These are phyloP conservation scores for Pyrenophora tritici-repentis DNA, from an alignment of 2,329 filamentous ascomycete genomes.

Conservation along the genomic window DNA sequence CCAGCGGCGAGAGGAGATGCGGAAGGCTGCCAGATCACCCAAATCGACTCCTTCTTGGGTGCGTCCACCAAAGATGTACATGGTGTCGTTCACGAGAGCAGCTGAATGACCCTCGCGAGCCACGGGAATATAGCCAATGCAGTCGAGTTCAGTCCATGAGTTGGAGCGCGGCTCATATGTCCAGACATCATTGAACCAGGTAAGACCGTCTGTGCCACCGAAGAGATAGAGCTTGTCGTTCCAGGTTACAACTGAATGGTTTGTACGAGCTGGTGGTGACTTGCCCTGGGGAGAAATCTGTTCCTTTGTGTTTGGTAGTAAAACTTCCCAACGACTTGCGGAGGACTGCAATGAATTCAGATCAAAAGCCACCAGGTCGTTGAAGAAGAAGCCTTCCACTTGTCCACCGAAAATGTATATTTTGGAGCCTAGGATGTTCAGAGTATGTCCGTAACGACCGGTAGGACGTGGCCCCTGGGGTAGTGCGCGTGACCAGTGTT, in stretches of 20 bases:
- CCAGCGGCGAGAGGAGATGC: conserved; percentile 84
- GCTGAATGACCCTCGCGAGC: conserved; percentile 94
- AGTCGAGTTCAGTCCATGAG: conserved; percentile 86
- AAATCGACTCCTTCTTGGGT: conserved; percentile 92
- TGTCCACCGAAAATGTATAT: conserved; percentile 98
- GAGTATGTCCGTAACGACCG: conserved; percentile 91
- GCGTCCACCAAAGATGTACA: conserved; percentile 98
- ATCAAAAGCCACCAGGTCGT: conserved; percentile 93
- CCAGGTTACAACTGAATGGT: conserved; percentile 89
- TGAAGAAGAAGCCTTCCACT: conserved; percentile 97
- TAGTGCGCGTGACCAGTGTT: conserved; percentile 95
- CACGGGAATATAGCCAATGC: conserved; percentile 95
- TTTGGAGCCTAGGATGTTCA: conserved; percentile 96
- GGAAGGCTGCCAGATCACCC: conserved; percentile 87
- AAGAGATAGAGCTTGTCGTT: conserved; percentile 97
- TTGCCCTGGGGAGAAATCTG: conserved; percentile 44
- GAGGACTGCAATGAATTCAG: conserved; percentile 91
- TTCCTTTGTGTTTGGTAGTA: conserved; percentile 76
- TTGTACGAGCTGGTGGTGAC: conserved; percentile 82
- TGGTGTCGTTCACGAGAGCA: conserved; percentile 91
- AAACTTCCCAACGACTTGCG: conserved; percentile 89
- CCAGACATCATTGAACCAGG: conserved; percentile 99
- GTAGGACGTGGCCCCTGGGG: conserved; percentile 84
- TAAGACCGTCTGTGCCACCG: conserved; percentile 91
- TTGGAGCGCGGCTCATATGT: conserved; percentile 85